Evolutionary conservation across 768 basidiomycete species (phyloP).

Genomic region (Lactifluus subvellereus): DNA sequence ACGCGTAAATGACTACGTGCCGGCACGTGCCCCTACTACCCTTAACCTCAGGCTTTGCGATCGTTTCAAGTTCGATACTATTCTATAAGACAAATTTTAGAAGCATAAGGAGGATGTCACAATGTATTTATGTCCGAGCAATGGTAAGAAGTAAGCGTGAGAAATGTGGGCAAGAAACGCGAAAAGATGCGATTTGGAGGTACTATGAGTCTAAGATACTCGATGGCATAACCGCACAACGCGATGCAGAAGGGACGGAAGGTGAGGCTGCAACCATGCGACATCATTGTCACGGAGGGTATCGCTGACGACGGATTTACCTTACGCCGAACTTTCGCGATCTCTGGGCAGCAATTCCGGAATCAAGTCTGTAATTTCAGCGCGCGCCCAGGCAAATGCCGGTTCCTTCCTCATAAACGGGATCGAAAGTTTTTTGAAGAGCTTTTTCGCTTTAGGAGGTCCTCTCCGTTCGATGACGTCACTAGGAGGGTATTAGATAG

Average conservation of each 20-base stretch:
- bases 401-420: background rate
- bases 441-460: background rate
- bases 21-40: background rate
- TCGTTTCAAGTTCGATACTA: no score
- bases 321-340: background rate
- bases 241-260: no score
- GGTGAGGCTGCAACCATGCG: background rate
- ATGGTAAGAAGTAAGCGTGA: no score
- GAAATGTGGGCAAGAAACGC: no score
- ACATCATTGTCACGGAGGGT: background rate
- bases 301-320: background rate
- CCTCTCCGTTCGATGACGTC: background rate
- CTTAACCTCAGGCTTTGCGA: no score
- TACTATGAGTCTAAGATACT: no score
- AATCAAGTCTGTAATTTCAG: background rate
- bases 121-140: no score
- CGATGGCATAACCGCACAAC: no score
- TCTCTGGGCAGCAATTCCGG: background rate
- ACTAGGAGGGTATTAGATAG: background rate
- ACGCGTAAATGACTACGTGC: no score
- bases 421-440: background rate
- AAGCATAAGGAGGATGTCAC: background rate
- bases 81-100: background rate
- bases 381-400: background rate
- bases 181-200: no score